Evolutionary conservation across 495 filamentous ascomycete genomes (phyloP), one percentile per base, ranked within the genome.

Genomic region (Penicillium steckii): DNA sequence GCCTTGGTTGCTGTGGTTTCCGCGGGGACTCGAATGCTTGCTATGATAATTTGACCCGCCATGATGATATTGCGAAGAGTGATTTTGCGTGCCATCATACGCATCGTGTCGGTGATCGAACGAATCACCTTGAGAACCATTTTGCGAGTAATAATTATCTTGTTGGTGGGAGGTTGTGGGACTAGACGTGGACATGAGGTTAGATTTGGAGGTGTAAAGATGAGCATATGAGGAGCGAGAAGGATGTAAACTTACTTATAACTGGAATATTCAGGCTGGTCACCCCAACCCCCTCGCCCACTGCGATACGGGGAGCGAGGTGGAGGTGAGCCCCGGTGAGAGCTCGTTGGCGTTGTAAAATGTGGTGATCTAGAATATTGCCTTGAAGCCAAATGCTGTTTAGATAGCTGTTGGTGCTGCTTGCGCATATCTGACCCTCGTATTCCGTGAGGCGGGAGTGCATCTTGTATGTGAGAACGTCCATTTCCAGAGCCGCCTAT

Each of bases 271-370:
- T 75, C 75, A 59, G 71, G 67, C 52, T 73, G 80, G 56, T 81
- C 81, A 53, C 70, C 72, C 72, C 84, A 82, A 22, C 79, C 79
- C 19, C 80, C 80, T 57, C 82, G 73, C 24, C 77, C 75, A 46
- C 68, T 67, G 30, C 69, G 71, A 65, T 85, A 85, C 1, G 87
- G 85, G 22, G 87, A 90, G 43, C 80, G 77, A 8, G 81, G 77
- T 32, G 81, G 81, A 29, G 89, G 87, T 8, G 85, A 90, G 19
- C 78, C 81, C 54, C 84, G 83, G 55, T 80, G 80, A n/a, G 84
- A 85, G 29, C 78, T 80, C 45, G 71, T 76, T 27, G 85, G 79
- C 24, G 78, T 83, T 32, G 70, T 70, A 44, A 82, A 80, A 15
- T 82, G 80, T 5, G 85, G 77, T 18, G 84, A 84, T 25, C 77